Evolutionary conservation across 2,329 filamentous ascomycete genomes (phyloP).

Genomic region (Didymella keratinophila): DNA sequence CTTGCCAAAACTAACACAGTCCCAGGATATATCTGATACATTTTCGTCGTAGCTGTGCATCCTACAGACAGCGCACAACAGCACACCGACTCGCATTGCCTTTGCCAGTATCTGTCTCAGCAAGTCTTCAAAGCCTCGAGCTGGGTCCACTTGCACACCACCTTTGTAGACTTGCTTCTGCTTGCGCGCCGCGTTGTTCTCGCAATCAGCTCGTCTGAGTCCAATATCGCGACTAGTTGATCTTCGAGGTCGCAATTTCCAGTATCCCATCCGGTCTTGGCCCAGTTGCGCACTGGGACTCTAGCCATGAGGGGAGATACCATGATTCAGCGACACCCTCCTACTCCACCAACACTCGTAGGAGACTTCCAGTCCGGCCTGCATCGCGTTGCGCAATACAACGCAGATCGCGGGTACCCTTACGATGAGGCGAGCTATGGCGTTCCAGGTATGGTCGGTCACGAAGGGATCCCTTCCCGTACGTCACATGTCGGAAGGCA

Average conservation of each 20-base stretch:
- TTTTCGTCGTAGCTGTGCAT: background rate
- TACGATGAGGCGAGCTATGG: conserved; percentile 47
- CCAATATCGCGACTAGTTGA: conserved; percentile 1
- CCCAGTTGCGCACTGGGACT: conserved; percentile 18
- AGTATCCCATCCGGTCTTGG: conserved; percentile 16
- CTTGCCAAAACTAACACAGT: conserved; percentile 37
- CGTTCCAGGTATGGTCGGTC: conserved; percentile 38
- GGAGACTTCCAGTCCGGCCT: conserved; percentile 49
- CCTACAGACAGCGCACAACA: conserved; percentile 13
- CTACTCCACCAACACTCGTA: conserved; percentile 45
- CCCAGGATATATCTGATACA: conserved; percentile 26
- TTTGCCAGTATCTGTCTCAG: conserved; percentile 14
- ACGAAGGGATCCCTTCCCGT: conserved; percentile 40
- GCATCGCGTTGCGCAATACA: conserved; percentile 55
- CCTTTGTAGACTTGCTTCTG: conserved; percentile 12
- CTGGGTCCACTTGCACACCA: conserved; percentile 4
- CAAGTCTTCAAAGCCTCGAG: conserved; percentile 15
- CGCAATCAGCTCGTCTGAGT: conserved; percentile 14
- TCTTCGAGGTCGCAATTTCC: conserved; percentile 13
- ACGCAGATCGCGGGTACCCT: conserved; percentile 49
- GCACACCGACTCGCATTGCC: conserved; percentile 6
- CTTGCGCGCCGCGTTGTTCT: conserved; percentile 9
- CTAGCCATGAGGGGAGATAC: conserved; percentile 45
- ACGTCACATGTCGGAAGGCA: conserved; percentile 39
- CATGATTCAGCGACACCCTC: conserved; percentile 48